Evolutionary conservation across 148 eudicot species (phyloP).

Genomic region (Euryodendron excelsum): DNA sequence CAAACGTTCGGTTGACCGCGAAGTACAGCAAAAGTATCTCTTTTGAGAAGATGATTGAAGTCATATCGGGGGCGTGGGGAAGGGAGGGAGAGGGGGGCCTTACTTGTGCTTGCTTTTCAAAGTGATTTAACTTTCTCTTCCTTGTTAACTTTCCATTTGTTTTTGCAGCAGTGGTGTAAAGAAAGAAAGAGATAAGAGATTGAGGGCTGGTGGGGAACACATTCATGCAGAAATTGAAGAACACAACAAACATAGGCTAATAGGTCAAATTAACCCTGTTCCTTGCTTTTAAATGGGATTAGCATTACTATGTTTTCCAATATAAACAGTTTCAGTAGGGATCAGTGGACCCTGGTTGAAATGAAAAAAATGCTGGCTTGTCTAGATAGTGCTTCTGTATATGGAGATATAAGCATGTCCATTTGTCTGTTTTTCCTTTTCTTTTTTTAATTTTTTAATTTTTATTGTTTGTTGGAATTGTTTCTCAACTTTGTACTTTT

Average conservation of each 20-base stretch:
- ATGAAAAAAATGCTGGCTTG: slow-evolving; percentile 15
- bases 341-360: slow-evolving; percentile 20
- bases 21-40: slow-evolving; percentile 1
- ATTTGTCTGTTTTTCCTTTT: neutral
- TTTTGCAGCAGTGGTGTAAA: slow-evolving; percentile 2
- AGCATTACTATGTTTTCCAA: slow-evolving; percentile 19
- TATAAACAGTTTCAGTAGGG: slow-evolving; percentile 14
- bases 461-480: no score
- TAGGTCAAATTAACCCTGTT: slow-evolving; percentile 8
- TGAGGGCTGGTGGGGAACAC: slow-evolving; percentile 55
- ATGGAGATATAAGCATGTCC: slow-evolving; percentile 6
- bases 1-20: slow-evolving; percentile 25
- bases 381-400: slow-evolving; percentile 30
- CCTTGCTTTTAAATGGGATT: slow-evolving; percentile 6
- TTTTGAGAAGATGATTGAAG: slow-evolving; percentile 21
- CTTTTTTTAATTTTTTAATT: neutral
- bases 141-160: slow-evolving; percentile 12
- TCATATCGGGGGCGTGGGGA: slow-evolving; percentile 12
- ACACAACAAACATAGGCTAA: slow-evolving; percentile 8
- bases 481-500: no score
- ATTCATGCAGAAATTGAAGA: slow-evolving; percentile 40
- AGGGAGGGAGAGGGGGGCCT: neutral
- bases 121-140: slow-evolving; percentile 5
- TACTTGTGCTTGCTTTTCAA: neutral
- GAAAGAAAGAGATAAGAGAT: neutral